Evolutionary conservation across 768 basidiomycete genomes (phyloP), one percentile per base, ranked within the genome.

Genomic region (Trametes cinnabarina): DNA sequence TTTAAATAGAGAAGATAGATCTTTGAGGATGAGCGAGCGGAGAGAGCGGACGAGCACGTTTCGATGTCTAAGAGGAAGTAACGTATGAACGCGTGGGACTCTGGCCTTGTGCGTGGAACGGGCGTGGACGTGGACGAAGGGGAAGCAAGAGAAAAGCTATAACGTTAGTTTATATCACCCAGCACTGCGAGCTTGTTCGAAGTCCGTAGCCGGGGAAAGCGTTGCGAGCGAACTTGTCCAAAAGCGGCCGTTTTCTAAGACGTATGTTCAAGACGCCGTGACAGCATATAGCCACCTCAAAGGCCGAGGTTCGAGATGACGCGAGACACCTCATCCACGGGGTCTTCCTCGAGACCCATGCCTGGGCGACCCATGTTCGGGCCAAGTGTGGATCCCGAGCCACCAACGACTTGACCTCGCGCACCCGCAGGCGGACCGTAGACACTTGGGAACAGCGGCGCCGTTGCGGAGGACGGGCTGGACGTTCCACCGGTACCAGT

Each of bases 361-460:
- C 66, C 69, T 63, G 60, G 57, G 6, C 68, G 67, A 17, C 60
- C 61, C 49, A 63, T 62, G 40, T 60, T 65, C 14, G 61, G 42
- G 4, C 60, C 63, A 30, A 68, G 61, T 19, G 65, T 61, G 40
- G 64, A 58, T 30, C 67, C 72, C 63, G 62, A 65, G 12, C 67
- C 67, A 32, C 65, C 65, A n/a, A 68, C 63, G 39, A 64, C 66
- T 25, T 65, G 63, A 15, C 66, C 63, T 9, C 69, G 69, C n/a
- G 68, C 61, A 12, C 55, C 63, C 15, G 67, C 66, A 15, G 63
- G 41, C 3, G 86, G 83, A 1, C 84, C 89, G 68, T 92, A 92
- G 10, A 93, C 91, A 64, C 89, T 92, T 14, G 90, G 91, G 75
- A 92, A 93, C 11, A 82, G 86, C 42, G 90, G 90, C 19, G 87